phyloP scores from a whole-genome alignment of 805 yeast genomes.

The Metschnikowia aberdeeniae region DNA sequence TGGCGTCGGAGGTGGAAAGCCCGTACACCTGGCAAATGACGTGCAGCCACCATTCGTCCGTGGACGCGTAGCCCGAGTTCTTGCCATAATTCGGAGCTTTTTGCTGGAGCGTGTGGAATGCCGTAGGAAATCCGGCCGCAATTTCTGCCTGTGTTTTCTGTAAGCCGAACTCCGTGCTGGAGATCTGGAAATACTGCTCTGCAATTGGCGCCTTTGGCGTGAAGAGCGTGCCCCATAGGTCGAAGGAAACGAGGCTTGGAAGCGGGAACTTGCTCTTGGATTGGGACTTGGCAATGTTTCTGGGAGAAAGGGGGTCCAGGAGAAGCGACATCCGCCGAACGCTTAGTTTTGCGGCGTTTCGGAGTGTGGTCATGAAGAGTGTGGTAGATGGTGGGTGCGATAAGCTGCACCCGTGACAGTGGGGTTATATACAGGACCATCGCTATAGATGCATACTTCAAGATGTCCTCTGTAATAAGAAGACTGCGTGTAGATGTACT shows the following conservation, averaged over 20 bases:
- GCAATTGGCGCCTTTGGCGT: slow-evolving; percentile 52
- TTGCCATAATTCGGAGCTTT: slow-evolving; percentile 65
- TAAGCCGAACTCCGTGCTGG: slow-evolving; percentile 40
- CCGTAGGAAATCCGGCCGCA: slow-evolving; percentile 22
- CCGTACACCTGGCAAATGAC: slow-evolving; percentile 44
- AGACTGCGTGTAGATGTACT: too few relatives aligned
- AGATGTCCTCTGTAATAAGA: too few relatives aligned
- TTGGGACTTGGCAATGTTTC: slow-evolving; percentile 14
- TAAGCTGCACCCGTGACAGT: neutral
- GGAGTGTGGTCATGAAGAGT: slow-evolving; percentile 1
- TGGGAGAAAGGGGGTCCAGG: slow-evolving; percentile 14
- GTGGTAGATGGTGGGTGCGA: slow-evolving; percentile 3
- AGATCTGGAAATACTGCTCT: slow-evolving; percentile 50
- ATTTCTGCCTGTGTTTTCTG: slow-evolving; percentile 24
- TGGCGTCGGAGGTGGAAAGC: slow-evolving; percentile 21
- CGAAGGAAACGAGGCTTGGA: slow-evolving; percentile 56
- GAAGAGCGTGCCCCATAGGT: slow-evolving; percentile 66
- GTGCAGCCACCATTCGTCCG: slow-evolving; percentile 56
- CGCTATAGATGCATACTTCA: too few relatives aligned
- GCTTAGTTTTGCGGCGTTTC: too few relatives aligned
- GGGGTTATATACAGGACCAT: too few relatives aligned
- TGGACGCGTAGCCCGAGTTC: slow-evolving; percentile 17
- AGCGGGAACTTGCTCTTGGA: slow-evolving; percentile 22
- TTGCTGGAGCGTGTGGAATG: slow-evolving; percentile 32
- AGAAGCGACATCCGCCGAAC: slow-evolving; percentile 5